These are phyloP conservation scores for Aechmea fasciata DNA, from an alignment of 176 grass and related monocot species.

Conservation along the genomic window DNA sequence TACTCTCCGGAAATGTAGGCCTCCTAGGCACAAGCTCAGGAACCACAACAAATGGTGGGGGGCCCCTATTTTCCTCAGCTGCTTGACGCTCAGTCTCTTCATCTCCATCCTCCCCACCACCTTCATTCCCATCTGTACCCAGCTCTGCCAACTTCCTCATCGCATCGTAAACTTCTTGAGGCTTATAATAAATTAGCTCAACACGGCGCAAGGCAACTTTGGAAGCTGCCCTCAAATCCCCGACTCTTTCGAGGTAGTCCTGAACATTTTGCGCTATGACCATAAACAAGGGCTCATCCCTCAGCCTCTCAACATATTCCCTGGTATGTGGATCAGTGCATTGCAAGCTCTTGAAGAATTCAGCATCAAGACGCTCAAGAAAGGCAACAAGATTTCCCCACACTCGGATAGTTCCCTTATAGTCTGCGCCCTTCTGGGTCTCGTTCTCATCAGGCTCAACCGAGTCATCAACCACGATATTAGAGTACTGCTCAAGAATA, in stretches of 20 bases:
- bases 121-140: constrained; percentile 32
- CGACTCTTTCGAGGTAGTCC: constrained; percentile 66
- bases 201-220: constrained; percentile 74
- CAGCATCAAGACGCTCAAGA: constrained; percentile 79
- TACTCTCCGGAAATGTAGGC: constrained; percentile 77
- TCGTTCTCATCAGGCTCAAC: constrained; percentile 67
- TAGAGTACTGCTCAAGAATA: constrained; percentile 81
- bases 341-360: constrained; percentile 87
- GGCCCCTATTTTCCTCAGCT: constrained; percentile 35
- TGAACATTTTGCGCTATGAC: constrained; percentile 92
- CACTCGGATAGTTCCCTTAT: constrained; percentile 56
- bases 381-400: constrained; percentile 81
- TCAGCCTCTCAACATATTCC: constrained; percentile 90
- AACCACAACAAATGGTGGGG: constrained; percentile 60
- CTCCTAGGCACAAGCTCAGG: constrained; percentile 73
- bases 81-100: constrained; percentile 24
- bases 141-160: constrained; percentile 76
- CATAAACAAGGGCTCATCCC: constrained; percentile 82
- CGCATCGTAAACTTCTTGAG: constrained; percentile 93
- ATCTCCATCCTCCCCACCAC: constrained; percentile 33
- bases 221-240: constrained; percentile 63
- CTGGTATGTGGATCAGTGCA: constrained; percentile 77
- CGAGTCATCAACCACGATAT: constrained; percentile 76
- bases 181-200: constrained; percentile 90
- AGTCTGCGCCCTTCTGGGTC: constrained; percentile 69